phyloP scores from a whole-genome alignment of 1,284 basidiomycete genomes.

The Sanghuangporus weigelae region DNA sequence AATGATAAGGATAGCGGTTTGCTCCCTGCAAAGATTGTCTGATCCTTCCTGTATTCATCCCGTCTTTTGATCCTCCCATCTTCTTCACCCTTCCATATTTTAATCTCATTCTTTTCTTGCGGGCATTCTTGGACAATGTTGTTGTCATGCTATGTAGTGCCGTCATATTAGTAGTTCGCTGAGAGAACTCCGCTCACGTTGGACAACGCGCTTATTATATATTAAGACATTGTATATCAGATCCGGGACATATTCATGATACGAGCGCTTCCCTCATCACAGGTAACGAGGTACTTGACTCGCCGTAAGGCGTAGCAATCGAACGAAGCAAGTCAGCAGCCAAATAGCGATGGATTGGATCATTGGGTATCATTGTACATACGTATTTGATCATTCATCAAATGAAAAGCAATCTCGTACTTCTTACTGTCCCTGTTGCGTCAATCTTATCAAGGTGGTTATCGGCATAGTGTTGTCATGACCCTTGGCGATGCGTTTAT shows the following conservation, averaged over 20 bases:
- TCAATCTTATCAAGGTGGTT: too few species aligned
- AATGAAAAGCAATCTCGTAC: too few species aligned
- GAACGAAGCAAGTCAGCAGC: too few species aligned
- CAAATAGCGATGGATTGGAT: too few species aligned
- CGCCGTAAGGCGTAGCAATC: too few species aligned
- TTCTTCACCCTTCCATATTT: not conserved
- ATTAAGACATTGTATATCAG: not conserved
- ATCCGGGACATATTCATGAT: not conserved
- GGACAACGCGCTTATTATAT: not conserved
- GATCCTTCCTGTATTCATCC: not conserved
- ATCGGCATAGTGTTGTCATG: too few species aligned
- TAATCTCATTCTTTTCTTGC: not conserved
- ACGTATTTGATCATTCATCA: too few species aligned
- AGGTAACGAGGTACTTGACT: not conserved
- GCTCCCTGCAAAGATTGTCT: not conserved
- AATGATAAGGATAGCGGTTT: slow-evolving; percentile 1
- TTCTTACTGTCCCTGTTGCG: too few species aligned
- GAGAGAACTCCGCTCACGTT: not conserved
- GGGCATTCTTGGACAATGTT: not conserved
- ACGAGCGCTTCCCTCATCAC: not conserved
- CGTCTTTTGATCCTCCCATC: not conserved
- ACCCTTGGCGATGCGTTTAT: too few species aligned
- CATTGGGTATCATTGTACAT: too few species aligned
- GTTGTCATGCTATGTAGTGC: not conserved
- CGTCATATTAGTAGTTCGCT: not conserved